Percentiles rank a stretch among this genome's conserved stretches.
Evolutionary conservation across 2,329 filamentous ascomycete species (phyloP).

Genomic region (Microdochium paspali): DNA sequence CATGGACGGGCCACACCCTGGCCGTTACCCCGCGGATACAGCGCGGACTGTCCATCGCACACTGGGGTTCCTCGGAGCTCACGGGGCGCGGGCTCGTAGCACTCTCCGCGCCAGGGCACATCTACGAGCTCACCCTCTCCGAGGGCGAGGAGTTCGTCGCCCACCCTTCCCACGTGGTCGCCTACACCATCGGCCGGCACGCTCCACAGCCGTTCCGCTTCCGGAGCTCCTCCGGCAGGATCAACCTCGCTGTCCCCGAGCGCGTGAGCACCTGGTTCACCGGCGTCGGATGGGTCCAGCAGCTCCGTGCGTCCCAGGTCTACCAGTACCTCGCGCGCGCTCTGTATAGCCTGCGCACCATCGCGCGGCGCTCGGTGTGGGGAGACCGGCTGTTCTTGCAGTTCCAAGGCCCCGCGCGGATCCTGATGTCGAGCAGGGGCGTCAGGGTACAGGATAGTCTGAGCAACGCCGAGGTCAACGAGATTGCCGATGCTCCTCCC

Average conservation of each 20-base stretch:
- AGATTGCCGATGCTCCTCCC: constrained; percentile 75
- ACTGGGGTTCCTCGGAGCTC: constrained; percentile 86
- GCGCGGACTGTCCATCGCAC: constrained; percentile 62
- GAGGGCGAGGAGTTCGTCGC: constrained; percentile 84
- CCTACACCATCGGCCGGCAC: constrained; percentile 69
- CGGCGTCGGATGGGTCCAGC: constrained; percentile 62
- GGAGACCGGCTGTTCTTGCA: constrained; percentile 87
- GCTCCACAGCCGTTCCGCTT: constrained; percentile 80
- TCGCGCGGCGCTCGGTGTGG: constrained; percentile 76
- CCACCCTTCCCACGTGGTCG: constrained; percentile 85
- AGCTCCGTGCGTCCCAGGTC: constrained; percentile 59
- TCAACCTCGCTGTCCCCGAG: constrained; percentile 72
- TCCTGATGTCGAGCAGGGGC: constrained; percentile 83
- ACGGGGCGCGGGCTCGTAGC: constrained; percentile 83
- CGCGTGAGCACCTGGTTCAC: constrained; percentile 53
- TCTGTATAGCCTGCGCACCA: constrained; percentile 63
- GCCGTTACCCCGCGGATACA: constrained; percentile 68
- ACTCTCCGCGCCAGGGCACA: constrained; percentile 75
- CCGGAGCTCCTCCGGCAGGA: constrained; percentile 58
- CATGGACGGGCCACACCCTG: constrained; percentile 90
- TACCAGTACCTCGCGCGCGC: constrained; percentile 63
- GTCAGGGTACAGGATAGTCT: constrained; percentile 70
- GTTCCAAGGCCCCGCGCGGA: constrained; percentile 77
- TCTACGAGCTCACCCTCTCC: constrained; percentile 75
- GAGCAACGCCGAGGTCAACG: constrained; percentile 71